Percentiles rank a stretch among this genome's conserved stretches.
Evolutionary conservation across 2,329 filamentous ascomycete genomes (phyloP).

Genomic region (Nemania sp.): DNA sequence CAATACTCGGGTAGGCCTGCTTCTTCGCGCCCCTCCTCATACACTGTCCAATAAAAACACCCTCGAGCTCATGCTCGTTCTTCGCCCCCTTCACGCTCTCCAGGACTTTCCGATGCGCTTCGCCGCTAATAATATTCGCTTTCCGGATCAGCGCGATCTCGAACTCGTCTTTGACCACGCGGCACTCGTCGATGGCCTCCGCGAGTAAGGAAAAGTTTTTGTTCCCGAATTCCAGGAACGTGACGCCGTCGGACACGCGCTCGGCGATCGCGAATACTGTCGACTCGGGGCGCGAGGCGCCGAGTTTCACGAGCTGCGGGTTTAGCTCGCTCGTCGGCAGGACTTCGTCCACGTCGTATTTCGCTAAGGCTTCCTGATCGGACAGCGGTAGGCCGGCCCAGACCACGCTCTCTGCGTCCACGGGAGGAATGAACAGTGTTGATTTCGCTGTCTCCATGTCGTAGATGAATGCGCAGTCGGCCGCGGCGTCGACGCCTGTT

Average conservation of each 20-base stretch:
- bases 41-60: slow-evolving; percentile 75
- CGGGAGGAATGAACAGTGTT: slow-evolving; percentile 87
- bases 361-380: slow-evolving; percentile 70
- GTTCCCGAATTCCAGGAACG: slow-evolving; percentile 69
- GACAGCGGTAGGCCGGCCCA: slow-evolving; percentile 89
- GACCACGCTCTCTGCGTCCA: slow-evolving; percentile 86
- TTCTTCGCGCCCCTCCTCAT: slow-evolving; percentile 75
- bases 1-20: slow-evolving; percentile 86
- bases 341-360: slow-evolving; percentile 83
- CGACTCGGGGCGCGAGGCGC: slow-evolving; percentile 44
- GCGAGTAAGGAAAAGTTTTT: slow-evolving; percentile 63
- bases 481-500: slow-evolving; percentile 76
- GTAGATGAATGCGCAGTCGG: slow-evolving; percentile 81
- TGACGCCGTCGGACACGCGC: slow-evolving; percentile 73
- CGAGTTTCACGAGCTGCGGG: slow-evolving; percentile 62
- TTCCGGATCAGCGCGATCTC: slow-evolving; percentile 74
- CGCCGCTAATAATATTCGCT: slow-evolving; percentile 71
- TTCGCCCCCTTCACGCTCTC: slow-evolving; percentile 62
- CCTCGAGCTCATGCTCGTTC: slow-evolving; percentile 85
- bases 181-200: slow-evolving; percentile 67
- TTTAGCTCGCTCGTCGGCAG: slow-evolving; percentile 75
- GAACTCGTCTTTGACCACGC: slow-evolving; percentile 74
- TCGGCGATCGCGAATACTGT: slow-evolving; percentile 77
- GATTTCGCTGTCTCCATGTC: slow-evolving; percentile 73
- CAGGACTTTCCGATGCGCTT: slow-evolving; percentile 67